phyloP scores from a whole-genome alignment of 371 early-diverging fungal species.

The Smittium mucronatum region DNA sequence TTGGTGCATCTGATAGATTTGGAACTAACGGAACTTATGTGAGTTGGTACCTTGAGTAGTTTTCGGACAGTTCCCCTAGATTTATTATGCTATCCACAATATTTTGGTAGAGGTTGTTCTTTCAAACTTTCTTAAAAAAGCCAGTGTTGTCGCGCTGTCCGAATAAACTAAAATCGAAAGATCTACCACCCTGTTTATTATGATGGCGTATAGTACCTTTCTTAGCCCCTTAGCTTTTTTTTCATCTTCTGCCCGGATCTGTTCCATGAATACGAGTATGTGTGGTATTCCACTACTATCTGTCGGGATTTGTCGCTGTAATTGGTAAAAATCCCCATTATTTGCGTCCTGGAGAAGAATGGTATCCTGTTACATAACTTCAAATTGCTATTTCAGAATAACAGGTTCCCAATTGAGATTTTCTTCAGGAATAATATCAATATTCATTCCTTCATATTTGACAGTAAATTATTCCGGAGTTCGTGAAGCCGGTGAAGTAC shows the following conservation, averaged over 20 bases:
- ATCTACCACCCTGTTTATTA: background rate
- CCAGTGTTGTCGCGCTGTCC: background rate
- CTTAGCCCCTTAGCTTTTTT: background rate
- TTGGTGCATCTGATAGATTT: background rate
- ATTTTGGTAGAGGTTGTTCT: background rate
- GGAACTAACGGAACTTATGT: background rate
- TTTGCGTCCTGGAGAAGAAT: background rate
- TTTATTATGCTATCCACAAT: background rate
- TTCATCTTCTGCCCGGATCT: background rate
- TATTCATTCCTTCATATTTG: background rate
- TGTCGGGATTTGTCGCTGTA: background rate
- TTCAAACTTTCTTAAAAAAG: background rate
- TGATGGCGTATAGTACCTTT: background rate
- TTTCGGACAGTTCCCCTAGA: background rate
- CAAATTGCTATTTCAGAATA: background rate
- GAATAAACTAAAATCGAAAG: background rate
- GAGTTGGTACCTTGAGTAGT: background rate
- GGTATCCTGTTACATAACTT: background rate
- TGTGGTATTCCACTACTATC: background rate
- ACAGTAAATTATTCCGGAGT: background rate
- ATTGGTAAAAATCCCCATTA: background rate
- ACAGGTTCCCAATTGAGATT: background rate
- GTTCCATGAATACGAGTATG: background rate
- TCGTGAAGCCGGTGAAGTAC: background rate
- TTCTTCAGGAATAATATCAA: background rate